These are phyloP conservation scores for Microstegium vimineum DNA, from an alignment of 176 grass and related monocot species.

Conservation along the genomic window DNA sequence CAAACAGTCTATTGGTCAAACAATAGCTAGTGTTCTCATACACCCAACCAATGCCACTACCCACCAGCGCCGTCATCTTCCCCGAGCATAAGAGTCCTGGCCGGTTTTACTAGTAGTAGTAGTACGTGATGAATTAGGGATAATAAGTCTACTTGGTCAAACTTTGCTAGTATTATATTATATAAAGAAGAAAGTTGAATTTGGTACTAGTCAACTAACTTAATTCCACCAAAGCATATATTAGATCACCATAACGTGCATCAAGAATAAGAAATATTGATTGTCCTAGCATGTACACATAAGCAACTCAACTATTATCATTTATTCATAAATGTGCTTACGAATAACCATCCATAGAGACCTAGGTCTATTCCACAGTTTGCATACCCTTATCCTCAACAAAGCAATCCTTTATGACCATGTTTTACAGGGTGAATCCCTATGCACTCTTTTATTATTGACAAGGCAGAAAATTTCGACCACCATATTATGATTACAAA, in stretches of 20 bases:
- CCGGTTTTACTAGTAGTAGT: neutral
- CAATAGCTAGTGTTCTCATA: neutral
- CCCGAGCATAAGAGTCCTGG: too few relatives aligned
- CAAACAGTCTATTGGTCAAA: neutral
- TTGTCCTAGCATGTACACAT: neutral
- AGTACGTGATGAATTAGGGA: neutral
- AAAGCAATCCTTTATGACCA: neutral
- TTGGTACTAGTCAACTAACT: neutral
- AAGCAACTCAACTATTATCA: neutral
- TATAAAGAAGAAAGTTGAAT: neutral
- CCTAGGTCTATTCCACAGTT: neutral
- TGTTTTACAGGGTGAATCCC: too few relatives aligned
- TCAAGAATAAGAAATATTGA: neutral
- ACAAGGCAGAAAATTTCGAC: neutral
- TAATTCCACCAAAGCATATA: neutral
- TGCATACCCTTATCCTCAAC: neutral
- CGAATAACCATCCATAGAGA: neutral
- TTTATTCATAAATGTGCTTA: conserved; percentile 1
- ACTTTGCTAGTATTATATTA: neutral
- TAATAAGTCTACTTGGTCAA: neutral
- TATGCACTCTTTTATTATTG: neutral
- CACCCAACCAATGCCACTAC: neutral
- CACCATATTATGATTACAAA: neutral
- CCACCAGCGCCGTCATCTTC: too few relatives aligned
- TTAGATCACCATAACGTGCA: neutral